Evolutionary conservation across 345 rosid genomes (phyloP).

Genomic region (Odontarrhena argentea): DNA sequence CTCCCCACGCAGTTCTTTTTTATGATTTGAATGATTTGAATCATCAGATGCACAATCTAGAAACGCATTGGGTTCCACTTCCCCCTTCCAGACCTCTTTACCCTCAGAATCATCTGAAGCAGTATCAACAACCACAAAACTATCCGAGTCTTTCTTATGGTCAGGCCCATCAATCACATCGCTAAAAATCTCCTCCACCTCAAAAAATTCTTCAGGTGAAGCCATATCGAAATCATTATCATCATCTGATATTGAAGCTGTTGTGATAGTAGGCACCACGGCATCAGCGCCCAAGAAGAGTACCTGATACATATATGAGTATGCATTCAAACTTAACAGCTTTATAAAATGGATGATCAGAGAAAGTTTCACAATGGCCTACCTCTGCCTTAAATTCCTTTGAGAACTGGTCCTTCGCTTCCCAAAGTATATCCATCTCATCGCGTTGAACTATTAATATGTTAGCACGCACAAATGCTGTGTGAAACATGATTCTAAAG

Average conservation of each 20-base stretch:
- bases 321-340: conserved; percentile 68
- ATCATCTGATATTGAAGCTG: conserved; percentile 58
- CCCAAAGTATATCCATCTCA: conserved; percentile 86
- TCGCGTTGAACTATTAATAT: conserved; percentile 73
- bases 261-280: conserved; percentile 58
- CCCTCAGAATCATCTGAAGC: conserved; percentile 46
- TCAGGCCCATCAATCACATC: conserved; percentile 66
- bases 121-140: conserved; percentile 43
- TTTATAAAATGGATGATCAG: conserved; percentile 34
- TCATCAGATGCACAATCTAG: conserved; percentile 78
- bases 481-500: conserved; percentile 90
- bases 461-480: conserved; percentile 83
- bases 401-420: conserved; percentile 71
- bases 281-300: conserved; percentile 82
- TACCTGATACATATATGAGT: conserved; percentile 80
- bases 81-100: conserved; percentile 71
- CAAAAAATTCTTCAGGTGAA: conserved; percentile 96
- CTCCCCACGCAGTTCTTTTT: conserved; percentile 51
- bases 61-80: conserved; percentile 64
- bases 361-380: conserved; percentile 45
- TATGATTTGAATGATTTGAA: conserved; percentile 58
- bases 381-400: conserved; percentile 96
- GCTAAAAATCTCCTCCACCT: conserved; percentile 95
- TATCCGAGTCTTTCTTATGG: conserved; percentile 50
- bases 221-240: conserved; percentile 60